Evolutionary conservation across 495 filamentous ascomycete species (phyloP).

Genomic region (Beverwykella pulmonaria): DNA sequence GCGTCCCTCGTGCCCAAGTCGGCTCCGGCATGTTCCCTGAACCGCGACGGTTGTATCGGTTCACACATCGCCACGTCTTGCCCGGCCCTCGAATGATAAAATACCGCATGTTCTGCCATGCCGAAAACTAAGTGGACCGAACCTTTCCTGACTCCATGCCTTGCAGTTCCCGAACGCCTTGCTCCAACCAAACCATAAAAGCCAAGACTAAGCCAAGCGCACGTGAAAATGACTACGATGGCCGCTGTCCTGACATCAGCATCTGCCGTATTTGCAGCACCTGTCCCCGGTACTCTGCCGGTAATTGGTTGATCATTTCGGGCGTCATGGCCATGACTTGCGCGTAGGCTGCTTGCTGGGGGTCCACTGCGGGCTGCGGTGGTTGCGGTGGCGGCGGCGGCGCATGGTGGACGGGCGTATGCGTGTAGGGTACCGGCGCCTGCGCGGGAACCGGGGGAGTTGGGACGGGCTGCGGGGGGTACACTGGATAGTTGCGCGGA

Average conservation of each 20-base stretch:
- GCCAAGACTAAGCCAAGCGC: not conserved
- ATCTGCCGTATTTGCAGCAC: constrained; percentile 70
- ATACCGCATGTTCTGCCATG: not conserved
- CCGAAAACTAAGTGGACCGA: not conserved
- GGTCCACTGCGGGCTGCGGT: constrained; percentile 14
- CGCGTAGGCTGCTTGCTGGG: constrained; percentile 60
- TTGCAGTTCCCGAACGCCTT: not conserved
- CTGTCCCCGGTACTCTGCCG: constrained; percentile 71
- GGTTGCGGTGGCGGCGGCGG: constrained; percentile 37
- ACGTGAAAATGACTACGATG: not conserved
- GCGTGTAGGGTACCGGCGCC: constrained; percentile 38
- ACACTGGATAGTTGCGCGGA: constrained; percentile 33
- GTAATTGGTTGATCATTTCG: constrained; percentile 72
- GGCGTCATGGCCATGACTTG: constrained; percentile 76
- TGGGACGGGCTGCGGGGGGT: constrained; percentile 43
- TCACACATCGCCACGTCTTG: constrained; percentile 10
- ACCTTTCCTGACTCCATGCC: not conserved
- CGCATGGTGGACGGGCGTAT: not conserved
- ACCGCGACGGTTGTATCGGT: not conserved
- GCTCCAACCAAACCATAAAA: not conserved
- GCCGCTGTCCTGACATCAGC: constrained; percentile 47
- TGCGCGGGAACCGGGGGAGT: constrained; percentile 61
- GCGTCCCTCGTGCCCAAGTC: not conserved
- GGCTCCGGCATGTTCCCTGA: not conserved
- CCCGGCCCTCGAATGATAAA: not conserved